A percentile compares a stretch with the other conserved stretches of the same genome.
Evolutionary conservation across 306 rosid species (phyloP).

Genomic region (Cucurbita argyrosperma): DNA sequence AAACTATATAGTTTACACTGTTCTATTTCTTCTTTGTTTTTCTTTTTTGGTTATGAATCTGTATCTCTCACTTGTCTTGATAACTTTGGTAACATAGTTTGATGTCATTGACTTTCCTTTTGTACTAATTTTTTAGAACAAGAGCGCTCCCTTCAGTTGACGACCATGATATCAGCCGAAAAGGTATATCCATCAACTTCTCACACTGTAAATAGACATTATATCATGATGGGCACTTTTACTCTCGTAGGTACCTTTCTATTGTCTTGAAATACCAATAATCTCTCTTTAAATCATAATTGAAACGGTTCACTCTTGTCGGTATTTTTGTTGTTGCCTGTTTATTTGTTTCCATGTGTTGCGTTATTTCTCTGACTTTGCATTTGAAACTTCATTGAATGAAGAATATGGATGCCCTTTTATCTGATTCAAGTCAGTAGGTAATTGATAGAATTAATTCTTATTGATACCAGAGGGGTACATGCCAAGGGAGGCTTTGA

Average conservation of each 20-base stretch:
- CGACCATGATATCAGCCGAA: slow-evolving; percentile 30
- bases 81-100: not conserved
- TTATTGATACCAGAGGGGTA: not conserved
- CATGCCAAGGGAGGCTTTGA: not conserved
- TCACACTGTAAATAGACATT: not conserved
- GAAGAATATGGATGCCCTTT: not conserved
- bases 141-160: slow-evolving; percentile 27
- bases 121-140: slow-evolving; percentile 28
- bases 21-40: not conserved
- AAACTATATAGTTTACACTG: not conserved
- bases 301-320: not conserved
- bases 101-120: slow-evolving; percentile 11
- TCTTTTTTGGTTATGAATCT: not conserved
- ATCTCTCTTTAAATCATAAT: not conserved
- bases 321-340: not conserved
- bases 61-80: not conserved
- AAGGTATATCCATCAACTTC: slow-evolving; percentile 28
- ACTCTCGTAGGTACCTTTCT: not conserved
- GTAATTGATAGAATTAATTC: no score
- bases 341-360: not conserved
- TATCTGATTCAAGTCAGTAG: not conserved
- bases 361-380: not conserved
- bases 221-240: not conserved
- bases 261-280: not conserved
- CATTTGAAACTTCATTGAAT: not conserved